phyloP scores from a whole-genome alignment of 2,329 filamentous ascomycete genomes.

The Tolypocladium cylindrosporum region DNA sequence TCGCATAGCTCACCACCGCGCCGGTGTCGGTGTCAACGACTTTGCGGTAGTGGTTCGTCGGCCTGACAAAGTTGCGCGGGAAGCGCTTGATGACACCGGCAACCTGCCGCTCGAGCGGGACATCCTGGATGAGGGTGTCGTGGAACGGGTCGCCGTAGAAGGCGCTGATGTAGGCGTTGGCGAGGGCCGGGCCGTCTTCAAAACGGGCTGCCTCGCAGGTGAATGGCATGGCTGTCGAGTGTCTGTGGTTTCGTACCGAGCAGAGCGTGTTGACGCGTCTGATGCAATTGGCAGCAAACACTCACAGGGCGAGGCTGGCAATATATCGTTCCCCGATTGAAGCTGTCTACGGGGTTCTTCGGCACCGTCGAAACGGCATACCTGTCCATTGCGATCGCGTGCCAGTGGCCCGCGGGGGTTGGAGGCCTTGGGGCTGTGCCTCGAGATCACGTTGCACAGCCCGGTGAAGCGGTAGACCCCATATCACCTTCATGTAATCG shows the following conservation, averaged over 20 bases:
- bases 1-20: not conserved
- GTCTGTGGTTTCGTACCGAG: not conserved
- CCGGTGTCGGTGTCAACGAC: not conserved
- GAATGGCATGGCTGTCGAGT: conserved; percentile 1
- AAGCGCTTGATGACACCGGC: not conserved
- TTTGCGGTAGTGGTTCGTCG: not conserved
- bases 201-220: conserved; percentile 3
- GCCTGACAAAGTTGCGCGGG: not conserved
- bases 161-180: not conserved
- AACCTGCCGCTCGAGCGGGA: not conserved
- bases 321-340: not conserved
- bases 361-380: not conserved
- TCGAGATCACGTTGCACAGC: not conserved
- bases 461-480: not conserved
- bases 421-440: not conserved
- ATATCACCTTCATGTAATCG: not conserved
- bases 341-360: not conserved
- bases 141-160: not conserved
- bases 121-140: not conserved
- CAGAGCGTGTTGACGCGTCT: not conserved
- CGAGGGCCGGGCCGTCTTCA: not conserved
- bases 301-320: rapidly evolving
- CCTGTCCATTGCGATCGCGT: not conserved
- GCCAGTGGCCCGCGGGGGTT: not conserved
- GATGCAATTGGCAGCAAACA: not conserved